Evolutionary conservation across 2,329 filamentous ascomycete genomes (phyloP).

Genomic region (Sporothrix dimorphospora): DNA sequence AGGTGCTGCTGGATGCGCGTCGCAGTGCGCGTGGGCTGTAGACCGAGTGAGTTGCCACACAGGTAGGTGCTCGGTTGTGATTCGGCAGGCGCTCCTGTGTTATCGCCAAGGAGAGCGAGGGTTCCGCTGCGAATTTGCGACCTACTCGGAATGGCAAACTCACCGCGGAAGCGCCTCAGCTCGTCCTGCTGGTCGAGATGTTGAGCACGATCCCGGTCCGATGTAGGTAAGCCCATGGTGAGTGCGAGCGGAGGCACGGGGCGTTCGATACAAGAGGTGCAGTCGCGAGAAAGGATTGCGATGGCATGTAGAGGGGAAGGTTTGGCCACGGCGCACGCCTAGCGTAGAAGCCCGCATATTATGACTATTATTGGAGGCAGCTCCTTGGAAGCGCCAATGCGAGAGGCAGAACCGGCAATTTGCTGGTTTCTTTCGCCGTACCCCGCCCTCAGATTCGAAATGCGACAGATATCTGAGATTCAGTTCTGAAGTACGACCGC

Average conservation of each 20-base stretch:
- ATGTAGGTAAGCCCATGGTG: constrained; percentile 20
- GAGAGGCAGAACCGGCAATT: no score
- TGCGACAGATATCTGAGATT: no score
- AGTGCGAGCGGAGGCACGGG: neutral
- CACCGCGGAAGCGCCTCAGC: constrained; percentile 62
- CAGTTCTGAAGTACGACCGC: no score
- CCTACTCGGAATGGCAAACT: constrained; percentile 79
- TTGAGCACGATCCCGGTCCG: constrained; percentile 48
- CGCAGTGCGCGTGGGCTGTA: constrained; percentile 74
- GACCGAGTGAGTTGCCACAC: constrained; percentile 85
- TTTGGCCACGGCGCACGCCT: no score
- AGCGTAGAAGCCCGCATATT: no score
- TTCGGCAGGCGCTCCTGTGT: constrained; percentile 30
- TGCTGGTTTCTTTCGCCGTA: no score
- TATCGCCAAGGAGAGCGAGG: neutral
- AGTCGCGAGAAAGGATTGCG: neutral
- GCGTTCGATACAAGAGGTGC: neutral
- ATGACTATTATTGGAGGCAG: no score
- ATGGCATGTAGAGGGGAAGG: no score
- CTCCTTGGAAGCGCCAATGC: no score
- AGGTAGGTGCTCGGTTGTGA: constrained; percentile 66
- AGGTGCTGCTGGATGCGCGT: constrained; percentile 73
- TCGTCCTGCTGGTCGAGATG: constrained; percentile 63
- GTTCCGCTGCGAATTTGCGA: constrained; percentile 36
- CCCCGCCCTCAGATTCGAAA: no score